Conservation (phyloP, 257 asterid species). For the Echium plantagineum region DNA sequence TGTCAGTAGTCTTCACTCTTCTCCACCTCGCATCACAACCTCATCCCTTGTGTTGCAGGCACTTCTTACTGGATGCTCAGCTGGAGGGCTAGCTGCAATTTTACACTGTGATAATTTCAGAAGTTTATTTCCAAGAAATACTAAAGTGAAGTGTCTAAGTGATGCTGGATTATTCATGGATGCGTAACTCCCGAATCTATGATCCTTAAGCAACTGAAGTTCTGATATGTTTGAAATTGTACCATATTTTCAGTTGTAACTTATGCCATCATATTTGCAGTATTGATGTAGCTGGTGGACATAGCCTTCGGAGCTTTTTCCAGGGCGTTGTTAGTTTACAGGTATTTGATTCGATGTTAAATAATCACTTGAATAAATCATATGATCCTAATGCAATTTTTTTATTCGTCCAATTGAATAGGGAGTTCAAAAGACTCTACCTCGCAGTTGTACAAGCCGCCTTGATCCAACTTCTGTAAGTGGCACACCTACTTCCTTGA, state of each 20-base stretch:
- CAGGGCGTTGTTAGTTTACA: conserved; percentile 62
- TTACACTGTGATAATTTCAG: conserved; percentile 81
- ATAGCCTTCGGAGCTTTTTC: conserved; percentile 38
- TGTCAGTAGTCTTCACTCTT: neutral
- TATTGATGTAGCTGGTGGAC: conserved; percentile 64
- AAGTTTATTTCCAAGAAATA: conserved; percentile 35
- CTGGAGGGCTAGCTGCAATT: conserved; percentile 96
- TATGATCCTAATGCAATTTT: no score
- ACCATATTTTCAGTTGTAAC: no score
- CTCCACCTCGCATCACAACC: neutral
- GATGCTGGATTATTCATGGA: conserved; percentile 97
- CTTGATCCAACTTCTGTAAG: conserved; percentile 23
- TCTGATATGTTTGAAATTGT: neutral
- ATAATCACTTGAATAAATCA: neutral
- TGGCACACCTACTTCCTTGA: neutral
- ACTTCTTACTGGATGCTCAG: conserved; percentile 97
- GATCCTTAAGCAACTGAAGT: neutral
- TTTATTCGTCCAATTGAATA: neutral
- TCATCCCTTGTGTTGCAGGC: conserved; percentile 37
- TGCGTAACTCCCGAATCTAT: conserved; percentile 41
- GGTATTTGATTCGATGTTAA: conserved; percentile 26
- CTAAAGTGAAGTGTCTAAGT: conserved; percentile 82
- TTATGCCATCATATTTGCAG: conserved; percentile 20
- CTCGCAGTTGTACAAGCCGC: conserved; percentile 12
- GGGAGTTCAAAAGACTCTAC: conserved; percentile 14